Evolutionary conservation across 768 basidiomycete genomes (phyloP), one percentile per base, ranked within the genome.

Genomic region (Leccinum truebloodii): DNA sequence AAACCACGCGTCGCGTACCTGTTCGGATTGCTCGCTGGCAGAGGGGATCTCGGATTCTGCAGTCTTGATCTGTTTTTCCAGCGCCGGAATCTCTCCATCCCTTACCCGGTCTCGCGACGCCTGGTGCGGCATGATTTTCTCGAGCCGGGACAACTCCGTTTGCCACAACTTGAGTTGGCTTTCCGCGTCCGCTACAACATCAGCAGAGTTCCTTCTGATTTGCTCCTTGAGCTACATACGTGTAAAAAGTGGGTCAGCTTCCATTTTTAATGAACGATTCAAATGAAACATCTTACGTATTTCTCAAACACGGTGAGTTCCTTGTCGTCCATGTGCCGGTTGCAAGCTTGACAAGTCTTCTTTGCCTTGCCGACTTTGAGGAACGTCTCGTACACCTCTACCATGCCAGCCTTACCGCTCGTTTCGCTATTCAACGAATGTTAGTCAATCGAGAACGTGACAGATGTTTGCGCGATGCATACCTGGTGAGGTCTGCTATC

Each of bases 261-360:
- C 16, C 1, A 1, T 6, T 13, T 9, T 10, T 1, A 30, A 49
- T 1, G 13, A 14, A 50, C 7, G 2, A 8, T 9, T 8, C 18
- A 37, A 37, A 46, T 2, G 18, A 26, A 60, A 44, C 41, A 44
- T 41, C 86, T 55, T 59, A 92, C 93, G 67, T 86, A 86, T 75
- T 80, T 82, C 71, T 95, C 89, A 61, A 95, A 91, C 1, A 81
- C 79, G 0, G 75, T 74, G 51, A 83, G 65, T 49, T 87, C 87
- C 2, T 71, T 67, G 28, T 82, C 80, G 22, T 82, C 76, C 69
- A 98, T 75, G 41, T 78, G 78, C 1, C 95, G 84, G 65, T 86
- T 85, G 70, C 96, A 98, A 8, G 86, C 86, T 12, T 83, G 78
- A 67, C 96, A 99, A 0, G 79, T 73, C 67, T 89, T 86, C 62